Conservation (phyloP, 2,329 filamentous ascomycete species). For the Apiospora phragmitis region DNA sequence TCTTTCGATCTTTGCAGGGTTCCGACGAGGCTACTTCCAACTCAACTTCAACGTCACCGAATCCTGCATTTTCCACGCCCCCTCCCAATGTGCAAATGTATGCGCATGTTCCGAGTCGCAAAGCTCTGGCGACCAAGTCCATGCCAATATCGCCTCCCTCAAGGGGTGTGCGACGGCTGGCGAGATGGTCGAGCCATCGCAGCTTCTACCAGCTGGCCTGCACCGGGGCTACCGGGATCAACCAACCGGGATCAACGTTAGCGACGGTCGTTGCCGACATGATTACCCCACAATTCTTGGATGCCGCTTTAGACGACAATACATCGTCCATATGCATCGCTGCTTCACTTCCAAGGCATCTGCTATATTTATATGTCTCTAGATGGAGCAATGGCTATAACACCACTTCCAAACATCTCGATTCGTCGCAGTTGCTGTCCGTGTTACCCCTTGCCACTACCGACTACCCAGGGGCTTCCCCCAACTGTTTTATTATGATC, state of each 20-base stretch:
- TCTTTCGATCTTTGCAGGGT: slow-evolving; percentile 2
- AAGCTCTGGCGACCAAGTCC: neutral
- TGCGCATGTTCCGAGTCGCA: neutral
- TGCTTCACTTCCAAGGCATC: neutral
- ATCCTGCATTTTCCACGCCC: neutral
- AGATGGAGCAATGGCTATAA: neutral
- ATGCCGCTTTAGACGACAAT: neutral
- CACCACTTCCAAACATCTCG: neutral
- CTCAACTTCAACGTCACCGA: slow-evolving; percentile 6
- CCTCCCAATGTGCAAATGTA: neutral
- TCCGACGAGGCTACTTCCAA: neutral
- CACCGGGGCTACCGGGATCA: slow-evolving; percentile 6
- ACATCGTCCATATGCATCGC: neutral
- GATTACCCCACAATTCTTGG: neutral
- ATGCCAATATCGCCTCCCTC: neutral
- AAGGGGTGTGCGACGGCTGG: neutral
- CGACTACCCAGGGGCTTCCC: neutral
- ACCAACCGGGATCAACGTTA: neutral
- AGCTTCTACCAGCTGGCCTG: neutral
- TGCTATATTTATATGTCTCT: neutral
- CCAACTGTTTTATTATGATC: neutral
- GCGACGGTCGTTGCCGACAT: neutral
- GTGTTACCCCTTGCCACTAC: neutral
- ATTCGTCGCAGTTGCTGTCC: neutral
- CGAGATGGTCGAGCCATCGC: neutral